Conservation (phyloP, 2,329 filamentous ascomycete species). For the Plenodomus tracheiphilus region DNA sequence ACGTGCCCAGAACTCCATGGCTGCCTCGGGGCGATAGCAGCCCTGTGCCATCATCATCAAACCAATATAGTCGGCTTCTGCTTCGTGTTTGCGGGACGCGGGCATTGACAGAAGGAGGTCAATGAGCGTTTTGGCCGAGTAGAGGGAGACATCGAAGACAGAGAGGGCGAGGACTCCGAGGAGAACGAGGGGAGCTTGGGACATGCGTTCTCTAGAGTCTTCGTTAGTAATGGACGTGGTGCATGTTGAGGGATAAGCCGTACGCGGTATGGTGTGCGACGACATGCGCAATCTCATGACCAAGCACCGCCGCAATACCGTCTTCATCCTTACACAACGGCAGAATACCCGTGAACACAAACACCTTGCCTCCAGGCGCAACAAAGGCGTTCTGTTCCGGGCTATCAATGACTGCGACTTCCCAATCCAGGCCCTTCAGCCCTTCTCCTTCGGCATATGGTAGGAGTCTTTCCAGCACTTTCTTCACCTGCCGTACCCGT, state of each 20-base stretch:
- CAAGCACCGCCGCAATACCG: constrained; percentile 73
- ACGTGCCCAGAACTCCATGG: constrained; percentile 63
- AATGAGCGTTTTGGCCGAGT: constrained; percentile 51
- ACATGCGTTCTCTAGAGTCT: constrained; percentile 59
- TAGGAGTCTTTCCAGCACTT: constrained; percentile 68
- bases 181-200: constrained; percentile 46
- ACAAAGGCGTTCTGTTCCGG: constrained; percentile 74
- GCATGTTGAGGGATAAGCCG: constrained; percentile 4
- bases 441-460: constrained; percentile 61
- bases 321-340: constrained; percentile 68
- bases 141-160: constrained; percentile 48
- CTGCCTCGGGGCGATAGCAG: constrained; percentile 72
- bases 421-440: constrained; percentile 59
- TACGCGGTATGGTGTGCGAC: constrained; percentile 45
- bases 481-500: constrained; percentile 59
- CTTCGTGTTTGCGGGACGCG: constrained; percentile 71
- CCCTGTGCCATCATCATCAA: constrained; percentile 81
- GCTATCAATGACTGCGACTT: constrained; percentile 75
- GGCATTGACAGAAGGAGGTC: constrained; percentile 69
- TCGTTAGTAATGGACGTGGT: neutral
- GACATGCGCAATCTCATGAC: constrained; percentile 80
- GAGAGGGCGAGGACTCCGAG: constrained; percentile 43
- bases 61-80: constrained; percentile 79
- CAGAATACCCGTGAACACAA: constrained; percentile 75
- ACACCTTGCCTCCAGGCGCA: constrained; percentile 76